Evolutionary conservation across 1,139 yeast species (phyloP).

Genomic region (Ogataea hybrid): DNA sequence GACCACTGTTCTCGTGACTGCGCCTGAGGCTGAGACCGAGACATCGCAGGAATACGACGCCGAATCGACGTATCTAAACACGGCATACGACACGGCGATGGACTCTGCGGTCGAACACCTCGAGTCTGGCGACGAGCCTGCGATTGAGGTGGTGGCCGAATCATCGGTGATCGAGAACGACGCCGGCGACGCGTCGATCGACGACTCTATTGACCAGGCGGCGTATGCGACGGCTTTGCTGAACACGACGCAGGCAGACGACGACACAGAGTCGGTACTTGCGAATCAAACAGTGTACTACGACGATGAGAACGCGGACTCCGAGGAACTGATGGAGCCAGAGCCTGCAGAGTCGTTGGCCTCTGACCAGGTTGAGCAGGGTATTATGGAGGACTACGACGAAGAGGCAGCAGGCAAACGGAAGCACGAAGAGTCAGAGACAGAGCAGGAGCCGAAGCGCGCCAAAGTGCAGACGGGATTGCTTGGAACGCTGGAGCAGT

Average conservation of each 20-base stretch:
- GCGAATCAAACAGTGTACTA: slow-evolving; percentile 25
- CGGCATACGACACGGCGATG: neutral
- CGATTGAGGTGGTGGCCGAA: slow-evolving; percentile 23
- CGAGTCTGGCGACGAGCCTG: neutral
- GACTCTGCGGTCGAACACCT: neutral
- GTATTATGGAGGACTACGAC: neutral
- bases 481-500: slow-evolving; percentile 3
- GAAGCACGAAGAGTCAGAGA: neutral
- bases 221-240: slow-evolving; percentile 27
- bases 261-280: slow-evolving; percentile 14
- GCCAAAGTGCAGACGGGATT: neutral
- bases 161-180: slow-evolving; percentile 23
- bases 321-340: slow-evolving; percentile 1
- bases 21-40: too few species aligned
- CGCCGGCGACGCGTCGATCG: slow-evolving; percentile 6
- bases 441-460: slow-evolving; percentile 1
- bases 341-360: slow-evolving; percentile 6
- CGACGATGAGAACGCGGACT: slow-evolving; percentile 14
- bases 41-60: too few species aligned
- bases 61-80: neutral
- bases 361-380: slow-evolving; percentile 13
- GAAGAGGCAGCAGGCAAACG: neutral
- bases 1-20: neutral
- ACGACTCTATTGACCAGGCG: slow-evolving; percentile 20
- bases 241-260: slow-evolving; percentile 22